A percentile compares a stretch with the other conserved stretches of the same genome.
These are phyloP conservation scores for Bipolaris zeicola DNA, from an alignment of 2,329 filamentous ascomycete genomes.

Conservation along the genomic window DNA sequence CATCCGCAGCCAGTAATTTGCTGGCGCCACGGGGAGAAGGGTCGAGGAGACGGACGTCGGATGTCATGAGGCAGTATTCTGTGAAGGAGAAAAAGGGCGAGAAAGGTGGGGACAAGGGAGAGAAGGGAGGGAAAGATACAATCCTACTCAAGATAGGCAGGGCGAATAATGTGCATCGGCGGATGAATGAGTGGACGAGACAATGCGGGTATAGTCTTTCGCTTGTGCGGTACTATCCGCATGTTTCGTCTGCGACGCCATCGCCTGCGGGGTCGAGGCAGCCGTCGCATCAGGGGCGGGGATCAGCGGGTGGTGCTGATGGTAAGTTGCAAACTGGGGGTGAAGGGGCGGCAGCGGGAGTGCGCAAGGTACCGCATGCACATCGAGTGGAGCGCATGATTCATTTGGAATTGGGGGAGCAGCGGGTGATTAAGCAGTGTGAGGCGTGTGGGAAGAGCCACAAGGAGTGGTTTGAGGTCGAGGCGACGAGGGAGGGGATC, in stretches of 20 bases:
- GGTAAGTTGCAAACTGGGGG: too few relatives aligned
- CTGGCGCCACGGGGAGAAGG: conserved; percentile 54
- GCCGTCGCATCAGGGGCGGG: neutral
- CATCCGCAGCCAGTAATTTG: conserved; percentile 52
- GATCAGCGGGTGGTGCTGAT: neutral
- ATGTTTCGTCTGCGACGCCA: conserved; percentile 56
- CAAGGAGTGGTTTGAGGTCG: conserved; percentile 93
- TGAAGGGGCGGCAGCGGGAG: conserved; percentile 10
- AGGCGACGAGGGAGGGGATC: conserved; percentile 73
- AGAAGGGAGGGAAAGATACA: conserved; percentile 56
- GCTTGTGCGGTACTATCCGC: conserved; percentile 89
- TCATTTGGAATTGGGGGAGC: conserved; percentile 79
- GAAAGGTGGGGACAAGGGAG: conserved; percentile 21
- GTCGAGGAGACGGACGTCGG: conserved; percentile 35
- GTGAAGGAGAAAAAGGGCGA: conserved; percentile 18
- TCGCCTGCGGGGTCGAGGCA: conserved; percentile 23
- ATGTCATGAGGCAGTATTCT: conserved; percentile 43
- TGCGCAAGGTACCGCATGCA: conserved; percentile 79
- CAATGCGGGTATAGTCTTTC: conserved; percentile 91
- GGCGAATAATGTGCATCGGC: conserved; percentile 81
- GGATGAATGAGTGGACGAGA: conserved; percentile 89
- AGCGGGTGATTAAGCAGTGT: conserved; percentile 68
- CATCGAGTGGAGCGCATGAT: conserved; percentile 89
- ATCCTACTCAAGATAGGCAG: conserved; percentile 71
- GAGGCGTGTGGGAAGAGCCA: conserved; percentile 82